phyloP scores from a whole-genome alignment of 1,139 yeast species.

The Pichia terricola region DNA sequence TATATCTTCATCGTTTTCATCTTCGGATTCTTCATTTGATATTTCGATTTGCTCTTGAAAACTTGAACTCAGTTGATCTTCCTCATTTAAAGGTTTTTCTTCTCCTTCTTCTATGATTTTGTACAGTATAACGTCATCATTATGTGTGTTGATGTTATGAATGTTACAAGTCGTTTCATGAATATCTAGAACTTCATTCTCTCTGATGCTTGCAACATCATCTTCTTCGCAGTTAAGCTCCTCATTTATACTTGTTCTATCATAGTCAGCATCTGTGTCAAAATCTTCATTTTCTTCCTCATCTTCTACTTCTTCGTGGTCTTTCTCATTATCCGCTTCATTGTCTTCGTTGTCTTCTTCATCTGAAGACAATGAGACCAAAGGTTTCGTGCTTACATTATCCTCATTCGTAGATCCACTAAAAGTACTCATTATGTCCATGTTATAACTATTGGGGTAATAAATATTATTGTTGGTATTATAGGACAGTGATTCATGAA shows the following conservation, averaged over 20 bases:
- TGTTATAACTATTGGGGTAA: neutral
- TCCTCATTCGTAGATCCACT: constrained; percentile 9
- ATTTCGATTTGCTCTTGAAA: neutral
- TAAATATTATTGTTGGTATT: neutral
- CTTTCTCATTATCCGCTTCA: neutral
- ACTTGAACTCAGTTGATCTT: too few species aligned
- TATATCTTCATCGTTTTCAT: constrained; percentile 28
- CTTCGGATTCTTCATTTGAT: constrained; percentile 1
- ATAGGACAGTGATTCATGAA: neutral
- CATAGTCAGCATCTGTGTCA: neutral
- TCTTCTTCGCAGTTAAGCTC: too few species aligned
- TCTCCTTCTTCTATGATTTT: too few species aligned
- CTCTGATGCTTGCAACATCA: too few species aligned
- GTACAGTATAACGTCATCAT: too few species aligned
- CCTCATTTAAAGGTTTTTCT: too few species aligned
- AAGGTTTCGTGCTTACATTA: constrained; percentile 8
- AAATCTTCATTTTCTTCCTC: neutral
- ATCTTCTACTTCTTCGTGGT: neutral
- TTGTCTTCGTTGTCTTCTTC: constrained; percentile 6
- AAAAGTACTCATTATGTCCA: constrained; percentile 5
- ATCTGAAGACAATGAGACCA: constrained; percentile 10
- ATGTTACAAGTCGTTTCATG: too few species aligned
- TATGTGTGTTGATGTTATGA: too few species aligned
- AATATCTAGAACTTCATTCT: too few species aligned
- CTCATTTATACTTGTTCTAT: too few species aligned